Base-by-base conservation (phyloP, 805 yeast genomes). In the Suhomyces pyralidae region DNA sequence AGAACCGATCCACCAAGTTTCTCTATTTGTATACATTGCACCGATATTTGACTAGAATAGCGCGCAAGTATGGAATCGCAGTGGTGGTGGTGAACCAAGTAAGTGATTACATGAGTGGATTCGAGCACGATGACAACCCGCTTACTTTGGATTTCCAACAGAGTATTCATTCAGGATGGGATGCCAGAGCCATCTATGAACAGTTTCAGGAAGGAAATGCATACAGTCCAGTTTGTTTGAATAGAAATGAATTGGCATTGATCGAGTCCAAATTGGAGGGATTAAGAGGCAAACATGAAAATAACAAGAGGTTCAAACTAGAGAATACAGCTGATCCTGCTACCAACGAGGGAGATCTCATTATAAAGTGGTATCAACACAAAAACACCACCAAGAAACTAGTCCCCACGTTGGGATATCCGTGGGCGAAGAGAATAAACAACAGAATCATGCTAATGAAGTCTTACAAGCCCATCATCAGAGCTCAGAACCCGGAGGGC, bases 391-490 rank as follows among this genome's bases (percentile, higher is more conserved):
- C 45, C 22, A 65, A 60, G 30, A 57, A 48, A 30, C 58, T 59
- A 15, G 65, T 70, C 1, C 74, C 76, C 0, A 61, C 72, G 17
- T 58, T 71, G 28, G 76, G 75, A 0, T 68, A 68, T 47, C 61
- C 61, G 2, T 71, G 76, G 76, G 54, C 65, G 2, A 63, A 63
- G 32, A 55, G 62, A 12, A 61, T 70, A 10, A 52, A 53, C 10
- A 61, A 62, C 14, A 54, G 71, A 36, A 57, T 71, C 5, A 49
- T 69, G 50, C 53, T 71, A 3, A 59, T 58, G 63, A 71, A 71
- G 50, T 47, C 62, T 6, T 71, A 71, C 50, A 57, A 55, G 36
- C 74, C 74, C 4, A 28, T 50, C 6, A 12, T 66, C 8, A 53
- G 36, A 32, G 36, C 36, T 32, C 12, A n/a, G 5, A 7, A 9